Conservation (phyloP, 371 early-diverging fungal genomes). For the Mucor indicus region DNA sequence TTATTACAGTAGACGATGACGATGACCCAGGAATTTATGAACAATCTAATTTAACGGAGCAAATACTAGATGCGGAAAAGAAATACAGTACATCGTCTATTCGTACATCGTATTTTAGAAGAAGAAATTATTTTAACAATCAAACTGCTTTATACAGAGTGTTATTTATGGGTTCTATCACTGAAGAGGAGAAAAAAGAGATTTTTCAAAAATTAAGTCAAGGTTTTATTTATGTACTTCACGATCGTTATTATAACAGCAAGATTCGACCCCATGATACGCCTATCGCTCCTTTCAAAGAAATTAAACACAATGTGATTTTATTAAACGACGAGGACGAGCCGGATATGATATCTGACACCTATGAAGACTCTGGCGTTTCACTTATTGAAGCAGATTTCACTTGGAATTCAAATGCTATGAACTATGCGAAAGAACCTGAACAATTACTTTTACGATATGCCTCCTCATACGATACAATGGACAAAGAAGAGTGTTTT, state of each 20-base stretch:
- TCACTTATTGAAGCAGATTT: slow-evolving; percentile 51
- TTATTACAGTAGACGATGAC: not conserved
- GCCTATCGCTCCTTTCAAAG: slow-evolving; percentile 23
- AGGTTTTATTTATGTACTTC: slow-evolving; percentile 24
- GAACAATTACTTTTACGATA: slow-evolving; percentile 21
- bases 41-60: slow-evolving; percentile 15
- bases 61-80: slow-evolving; percentile 13
- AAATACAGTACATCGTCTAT: slow-evolving; percentile 20
- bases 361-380: slow-evolving; percentile 41
- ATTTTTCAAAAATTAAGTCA: slow-evolving; percentile 34
- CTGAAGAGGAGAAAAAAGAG: slow-evolving; percentile 25
- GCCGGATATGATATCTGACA: slow-evolving; percentile 15
- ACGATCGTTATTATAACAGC: too few species aligned
- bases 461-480: slow-evolving; percentile 17
- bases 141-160: slow-evolving; percentile 29
- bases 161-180: slow-evolving; percentile 37
- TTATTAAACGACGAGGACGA: slow-evolving; percentile 19
- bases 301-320: slow-evolving; percentile 32
- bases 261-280: too few species aligned
- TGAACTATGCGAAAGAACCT: slow-evolving; percentile 18
- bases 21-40: slow-evolving; percentile 8
- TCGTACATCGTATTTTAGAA: slow-evolving; percentile 5
- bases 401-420: slow-evolving; percentile 29
- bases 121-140: slow-evolving; percentile 23
- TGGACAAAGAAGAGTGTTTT: slow-evolving; percentile 19